Evolutionary conservation across 257 asterid species (phyloP), one percentile per base, ranked within the genome.

Genomic region (Solanum chiquidenum): DNA sequence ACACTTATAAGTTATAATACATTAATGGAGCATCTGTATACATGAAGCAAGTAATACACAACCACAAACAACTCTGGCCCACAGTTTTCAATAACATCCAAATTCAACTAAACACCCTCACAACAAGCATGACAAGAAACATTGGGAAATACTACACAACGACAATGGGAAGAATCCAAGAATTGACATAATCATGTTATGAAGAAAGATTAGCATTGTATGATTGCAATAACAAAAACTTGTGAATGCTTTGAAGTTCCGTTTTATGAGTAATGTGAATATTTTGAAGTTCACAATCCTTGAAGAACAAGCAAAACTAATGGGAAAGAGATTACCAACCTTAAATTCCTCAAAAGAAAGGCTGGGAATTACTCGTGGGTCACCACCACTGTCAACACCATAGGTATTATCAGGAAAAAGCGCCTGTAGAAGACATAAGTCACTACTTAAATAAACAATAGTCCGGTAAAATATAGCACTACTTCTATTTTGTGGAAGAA

Each of bases 361-460:
- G 88, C 94, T 95, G 34, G 99, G 98, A 91, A 97, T 97, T 69
- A 90, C 99, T 93, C 91, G 94, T 35, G 99, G 99, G 87, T 97
- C 99, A 79, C 99, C 99, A 27, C 99, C 99, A 91, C 99, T 97
- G 88, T 97, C 99, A 83, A 97, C 99, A 33, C 99, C 99, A 89
- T 97, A 97, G 46, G 99, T 90, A 90, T 96, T 97, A 89, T 97
- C 95, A 13, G 99, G 99, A 83, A 88, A 95, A 89, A 97, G 98
- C 79, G 98, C 98, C 99, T 97, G 96, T 90, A 90, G 62, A 69
- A 73, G 62, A n/a, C 76, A 88, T 37, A 88, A 62, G 11, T 33
- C 35, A 84, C 84, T 38, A 64, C 64, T 79, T 79, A 85, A 13
- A 29, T 71, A 44, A 35, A 58, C 55, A 66, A 44, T 13, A 29